These are phyloP conservation scores for Termitomyces sp. DNA, from an alignment of 768 basidiomycete species.

Conservation along the genomic window DNA sequence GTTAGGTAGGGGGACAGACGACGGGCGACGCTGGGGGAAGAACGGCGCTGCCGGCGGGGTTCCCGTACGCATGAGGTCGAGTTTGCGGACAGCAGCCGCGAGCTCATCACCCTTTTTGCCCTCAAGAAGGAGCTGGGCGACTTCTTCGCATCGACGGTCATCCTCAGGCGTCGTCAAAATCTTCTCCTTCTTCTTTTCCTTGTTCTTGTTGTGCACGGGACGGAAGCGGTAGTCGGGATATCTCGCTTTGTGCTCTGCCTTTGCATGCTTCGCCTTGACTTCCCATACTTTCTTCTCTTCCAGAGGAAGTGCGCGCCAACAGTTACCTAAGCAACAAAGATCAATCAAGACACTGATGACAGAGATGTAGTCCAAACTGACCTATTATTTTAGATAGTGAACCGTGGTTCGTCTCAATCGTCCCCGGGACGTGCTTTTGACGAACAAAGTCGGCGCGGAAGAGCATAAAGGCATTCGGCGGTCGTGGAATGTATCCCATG, in stretches of 20 bases:
- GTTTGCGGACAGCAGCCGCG: constrained; percentile 49
- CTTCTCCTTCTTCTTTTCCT: constrained; percentile 35
- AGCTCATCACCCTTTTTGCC: constrained; percentile 70
- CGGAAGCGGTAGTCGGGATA: constrained; percentile 65
- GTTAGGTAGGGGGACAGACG: constrained; percentile 57
- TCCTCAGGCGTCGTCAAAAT: constrained; percentile 39
- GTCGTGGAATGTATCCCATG: constrained; percentile 68
- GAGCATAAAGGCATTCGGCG: constrained; percentile 84
- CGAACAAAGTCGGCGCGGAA: constrained; percentile 81
- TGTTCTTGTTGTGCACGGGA: constrained; percentile 49
- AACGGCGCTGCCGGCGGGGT: constrained; percentile 9
- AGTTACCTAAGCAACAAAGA: constrained; percentile 46
- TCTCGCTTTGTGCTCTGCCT: constrained; percentile 61
- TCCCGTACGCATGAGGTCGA: constrained; percentile 31
- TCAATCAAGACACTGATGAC: constrained; percentile 17
- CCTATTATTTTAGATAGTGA: constrained; percentile 42
- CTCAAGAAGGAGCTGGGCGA: constrained; percentile 57
- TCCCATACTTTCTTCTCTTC: constrained; percentile 75
- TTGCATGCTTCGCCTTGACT: constrained; percentile 63
- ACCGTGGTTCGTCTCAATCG: constrained; percentile 42
- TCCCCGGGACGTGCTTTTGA: constrained; percentile 72
- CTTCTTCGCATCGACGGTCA: constrained; percentile 62
- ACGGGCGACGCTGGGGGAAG: constrained; percentile 45
- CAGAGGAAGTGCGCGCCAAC: constrained; percentile 67
- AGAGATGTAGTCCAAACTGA: constrained; percentile 24